Conservation (phyloP, 1,284 basidiomycete genomes). For the Phellinidium pouzarii region DNA sequence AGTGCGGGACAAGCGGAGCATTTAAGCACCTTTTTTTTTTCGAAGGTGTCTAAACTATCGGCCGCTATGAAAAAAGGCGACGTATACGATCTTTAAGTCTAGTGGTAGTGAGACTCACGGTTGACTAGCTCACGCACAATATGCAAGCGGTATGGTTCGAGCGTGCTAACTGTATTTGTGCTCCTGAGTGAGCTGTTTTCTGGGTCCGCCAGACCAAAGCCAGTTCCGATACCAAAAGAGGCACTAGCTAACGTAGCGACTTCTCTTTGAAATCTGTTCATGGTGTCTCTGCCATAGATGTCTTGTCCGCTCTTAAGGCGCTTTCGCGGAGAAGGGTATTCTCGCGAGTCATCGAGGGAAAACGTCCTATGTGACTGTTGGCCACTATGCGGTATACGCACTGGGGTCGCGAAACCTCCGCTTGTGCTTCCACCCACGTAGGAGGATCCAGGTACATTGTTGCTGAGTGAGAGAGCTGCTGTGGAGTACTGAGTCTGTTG, state of each 20-base stretch:
- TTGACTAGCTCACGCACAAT: conserved; percentile 70
- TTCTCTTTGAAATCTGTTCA: not conserved
- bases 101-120: conserved; percentile 39
- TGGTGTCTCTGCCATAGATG: not conserved
- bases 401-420: not conserved
- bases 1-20: conserved; percentile 5
- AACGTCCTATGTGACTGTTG: not conserved
- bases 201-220: not conserved
- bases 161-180: not conserved
- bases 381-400: not conserved
- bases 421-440: not conserved
- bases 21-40: not conserved
- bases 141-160: conserved; percentile 6
- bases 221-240: not conserved
- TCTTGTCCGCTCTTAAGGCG: conserved; percentile 4
- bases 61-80: conserved; percentile 6
- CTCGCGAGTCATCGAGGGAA: not conserved
- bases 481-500: conserved; percentile 3
- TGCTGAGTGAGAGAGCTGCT: not conserved
- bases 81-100: conserved; percentile 1
- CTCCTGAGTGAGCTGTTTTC: not conserved
- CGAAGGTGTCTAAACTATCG: conserved; percentile 6
- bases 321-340: conserved; percentile 3
- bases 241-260: not conserved
- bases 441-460: not conserved